Evolutionary conservation across 1,284 basidiomycete species (phyloP), one percentile per base, ranked within the genome.

Genomic region (Pseudomicrostroma phylloplanum): DNA sequence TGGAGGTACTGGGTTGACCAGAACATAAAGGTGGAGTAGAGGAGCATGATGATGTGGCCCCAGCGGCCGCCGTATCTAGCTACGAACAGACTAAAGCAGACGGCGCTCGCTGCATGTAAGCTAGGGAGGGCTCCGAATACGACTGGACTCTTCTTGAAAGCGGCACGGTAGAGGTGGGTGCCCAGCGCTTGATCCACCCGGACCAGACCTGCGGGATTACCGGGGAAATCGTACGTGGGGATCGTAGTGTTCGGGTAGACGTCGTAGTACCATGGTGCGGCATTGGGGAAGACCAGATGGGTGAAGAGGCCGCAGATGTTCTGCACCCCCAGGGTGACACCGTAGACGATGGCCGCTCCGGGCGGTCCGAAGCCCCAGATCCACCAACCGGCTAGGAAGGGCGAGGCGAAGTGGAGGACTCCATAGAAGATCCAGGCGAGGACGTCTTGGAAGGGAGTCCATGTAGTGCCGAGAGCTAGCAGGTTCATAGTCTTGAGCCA

Each of bases 121-220:
- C 64, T 66, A 9, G 72, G 70, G n/a, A 73, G 23, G 8, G 72
- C 71, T 19, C 67, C 70, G 40, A 72, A 71, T 0, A 70, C 68
- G 53, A 58, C 23, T 0, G 72, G 70, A 0, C 60, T 61, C 11
- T 43, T 56, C 39, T 65, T 65, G 63, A 73, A 73, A 1, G 69
- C 70, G 11, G 67, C 62, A 25, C 49, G 56, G 60, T 72, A 72
- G 53, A 54, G 3, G 25, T 56, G 25, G 11, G 26, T 72, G 17
- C 69, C 69, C 41, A 74, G 64, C 40, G 70, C 73, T 0, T 53
- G 43, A 41, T 74, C 72, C 1, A 74, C 68, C 1, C 72, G 67
- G 26, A 72, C 58, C 1, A 69, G 58, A 36, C 69, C 70, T 1
- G 71, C 70, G 0, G 72, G 66, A 53, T 65, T 68, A 23, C 72